Evolutionary conservation across 495 filamentous ascomycete genomes (phyloP).

Genomic region (Staphylotrichum tortipilum): DNA sequence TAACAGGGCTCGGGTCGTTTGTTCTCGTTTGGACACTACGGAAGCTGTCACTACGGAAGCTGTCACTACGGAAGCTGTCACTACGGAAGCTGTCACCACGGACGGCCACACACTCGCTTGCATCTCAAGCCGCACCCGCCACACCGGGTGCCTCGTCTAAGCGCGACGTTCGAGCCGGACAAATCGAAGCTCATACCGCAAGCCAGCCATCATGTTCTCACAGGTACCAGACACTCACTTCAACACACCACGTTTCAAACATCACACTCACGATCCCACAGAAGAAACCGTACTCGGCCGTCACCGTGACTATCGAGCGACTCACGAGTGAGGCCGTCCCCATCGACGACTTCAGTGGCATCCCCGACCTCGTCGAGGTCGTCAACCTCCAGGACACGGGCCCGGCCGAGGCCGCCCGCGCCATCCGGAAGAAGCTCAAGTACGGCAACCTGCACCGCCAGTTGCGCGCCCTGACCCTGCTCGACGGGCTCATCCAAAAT

Average conservation of each 20-base stretch:
- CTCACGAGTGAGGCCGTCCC: slow-evolving; percentile 85
- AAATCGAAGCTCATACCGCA: no score
- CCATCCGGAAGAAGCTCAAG: slow-evolving; percentile 96
- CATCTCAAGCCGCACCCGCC: no score
- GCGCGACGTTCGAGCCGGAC: no score
- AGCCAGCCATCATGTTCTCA: slow-evolving; percentile 30
- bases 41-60: no score
- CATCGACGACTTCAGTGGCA: slow-evolving; percentile 82
- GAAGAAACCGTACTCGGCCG: slow-evolving; percentile 90
- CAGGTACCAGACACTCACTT: slow-evolving; percentile 28
- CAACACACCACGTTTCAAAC: no score
- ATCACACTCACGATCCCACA: no score
- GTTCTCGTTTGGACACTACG: no score
- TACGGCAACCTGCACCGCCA: slow-evolving; percentile 92
- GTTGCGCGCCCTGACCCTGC: slow-evolving; percentile 77
- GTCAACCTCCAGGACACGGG: slow-evolving; percentile 83
- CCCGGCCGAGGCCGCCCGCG: slow-evolving; percentile 82
- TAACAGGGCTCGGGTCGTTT: no score
- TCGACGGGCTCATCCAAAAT: slow-evolving; percentile 93
- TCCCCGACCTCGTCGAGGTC: slow-evolving; percentile 89
- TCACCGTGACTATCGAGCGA: slow-evolving; percentile 88
- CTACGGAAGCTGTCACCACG: no score
- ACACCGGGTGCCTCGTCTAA: no score
- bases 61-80: no score
- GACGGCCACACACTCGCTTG: no score